phyloP scores from a whole-genome alignment of 164 flowering plant genomes.

The Tetrastigma voinierianum region DNA sequence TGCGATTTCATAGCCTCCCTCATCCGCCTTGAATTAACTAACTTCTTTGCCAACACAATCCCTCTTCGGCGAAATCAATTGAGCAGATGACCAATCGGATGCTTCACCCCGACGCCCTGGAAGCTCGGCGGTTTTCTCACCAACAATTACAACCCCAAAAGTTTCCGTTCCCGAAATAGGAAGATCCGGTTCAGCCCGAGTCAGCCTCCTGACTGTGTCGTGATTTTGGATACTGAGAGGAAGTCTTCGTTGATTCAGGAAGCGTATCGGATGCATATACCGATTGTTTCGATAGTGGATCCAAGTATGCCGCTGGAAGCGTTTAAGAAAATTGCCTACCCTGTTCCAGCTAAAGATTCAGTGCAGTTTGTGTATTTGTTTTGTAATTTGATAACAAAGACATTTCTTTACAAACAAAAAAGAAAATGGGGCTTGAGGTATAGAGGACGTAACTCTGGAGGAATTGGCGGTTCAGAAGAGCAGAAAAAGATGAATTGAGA shows the following conservation, averaged over 20 bases:
- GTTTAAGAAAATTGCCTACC: slow-evolving; percentile 49
- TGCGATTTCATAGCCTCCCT: slow-evolving; percentile 48
- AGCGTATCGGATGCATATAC: slow-evolving; percentile 49
- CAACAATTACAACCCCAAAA: slow-evolving; percentile 55
- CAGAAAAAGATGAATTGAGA: background rate
- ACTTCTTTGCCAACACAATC: slow-evolving; percentile 58
- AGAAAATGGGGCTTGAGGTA: slow-evolving; percentile 10
- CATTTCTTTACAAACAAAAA: slow-evolving; percentile 44
- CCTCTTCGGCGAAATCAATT: slow-evolving; percentile 49
- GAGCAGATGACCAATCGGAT: slow-evolving; percentile 44
- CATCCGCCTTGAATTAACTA: no score
- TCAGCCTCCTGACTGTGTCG: slow-evolving; percentile 54
- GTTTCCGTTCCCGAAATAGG: slow-evolving; percentile 56
- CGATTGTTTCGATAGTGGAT: slow-evolving; percentile 58
- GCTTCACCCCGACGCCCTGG: slow-evolving; percentile 40
- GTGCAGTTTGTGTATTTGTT: slow-evolving; percentile 65
- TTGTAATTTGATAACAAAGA: slow-evolving; percentile 70
- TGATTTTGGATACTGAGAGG: slow-evolving; percentile 54
- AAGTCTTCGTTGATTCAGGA: slow-evolving; percentile 48
- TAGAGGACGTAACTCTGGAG: background rate
- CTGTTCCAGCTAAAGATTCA: slow-evolving; percentile 63
- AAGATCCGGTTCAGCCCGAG: slow-evolving; percentile 42
- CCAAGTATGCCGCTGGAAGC: slow-evolving; percentile 44
- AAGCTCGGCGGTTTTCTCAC: slow-evolving; percentile 58
- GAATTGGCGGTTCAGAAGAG: background rate